Evolutionary conservation across 208 protist genomes (phyloP).

Genomic region (Trypanosoma mega): DNA sequence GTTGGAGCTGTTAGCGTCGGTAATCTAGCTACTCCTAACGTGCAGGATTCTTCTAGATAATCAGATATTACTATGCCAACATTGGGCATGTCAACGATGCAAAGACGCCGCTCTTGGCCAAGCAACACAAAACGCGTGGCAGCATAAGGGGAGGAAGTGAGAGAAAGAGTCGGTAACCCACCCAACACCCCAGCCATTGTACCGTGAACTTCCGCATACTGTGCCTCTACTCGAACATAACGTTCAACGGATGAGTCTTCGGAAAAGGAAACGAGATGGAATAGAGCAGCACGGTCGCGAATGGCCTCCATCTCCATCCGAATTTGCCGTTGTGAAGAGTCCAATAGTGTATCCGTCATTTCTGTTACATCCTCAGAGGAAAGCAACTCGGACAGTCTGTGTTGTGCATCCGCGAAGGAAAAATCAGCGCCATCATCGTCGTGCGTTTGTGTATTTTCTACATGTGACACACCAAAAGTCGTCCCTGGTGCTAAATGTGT

Average conservation of each 20-base stretch:
- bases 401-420: background rate
- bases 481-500: no score
- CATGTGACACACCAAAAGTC: no score
- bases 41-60: background rate
- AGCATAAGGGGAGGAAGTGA: conserved; percentile 2
- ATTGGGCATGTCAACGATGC: background rate
- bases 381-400: background rate
- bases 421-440: conserved; percentile 8
- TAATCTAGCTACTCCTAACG: no score
- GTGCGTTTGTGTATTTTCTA: no score
- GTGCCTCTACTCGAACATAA: conserved; percentile 16
- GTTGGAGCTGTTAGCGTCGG: no score
- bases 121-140: conserved; percentile 20
- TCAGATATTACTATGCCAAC: background rate
- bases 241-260: background rate
- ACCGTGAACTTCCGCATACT: conserved; percentile 3
- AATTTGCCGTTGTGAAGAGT: conserved; percentile 3
- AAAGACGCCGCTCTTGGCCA: background rate
- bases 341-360: background rate
- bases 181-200: background rate
- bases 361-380: conserved; percentile 7
- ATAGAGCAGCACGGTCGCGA: background rate
- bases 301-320: no score
- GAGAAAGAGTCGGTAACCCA: background rate
- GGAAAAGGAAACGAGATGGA: conserved; percentile 8